Evolutionary conservation across 805 yeast species (phyloP).

Genomic region (Pichia deserticola): DNA sequence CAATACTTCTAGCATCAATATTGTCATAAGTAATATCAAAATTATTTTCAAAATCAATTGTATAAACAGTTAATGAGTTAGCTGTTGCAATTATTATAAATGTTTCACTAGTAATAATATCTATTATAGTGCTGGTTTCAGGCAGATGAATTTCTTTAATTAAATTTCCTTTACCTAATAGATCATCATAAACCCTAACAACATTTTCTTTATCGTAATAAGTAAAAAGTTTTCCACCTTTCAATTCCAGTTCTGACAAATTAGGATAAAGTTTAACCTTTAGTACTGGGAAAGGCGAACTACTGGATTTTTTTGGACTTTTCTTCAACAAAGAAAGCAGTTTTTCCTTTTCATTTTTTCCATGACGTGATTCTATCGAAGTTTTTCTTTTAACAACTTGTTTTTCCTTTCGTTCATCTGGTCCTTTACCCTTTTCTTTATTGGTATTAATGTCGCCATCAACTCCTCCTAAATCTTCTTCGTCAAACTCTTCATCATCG

Average conservation of each 20-base stretch:
- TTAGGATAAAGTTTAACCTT: background rate
- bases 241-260: slow-evolving; percentile 8
- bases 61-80: slow-evolving; percentile 12
- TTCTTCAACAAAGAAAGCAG: background rate
- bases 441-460: background rate
- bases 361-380: background rate
- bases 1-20: background rate
- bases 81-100: slow-evolving; percentile 13
- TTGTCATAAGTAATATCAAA: background rate
- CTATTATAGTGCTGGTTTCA: slow-evolving; percentile 8
- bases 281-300: background rate
- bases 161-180: slow-evolving; percentile 3
- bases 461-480: background rate
- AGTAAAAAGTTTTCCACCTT: slow-evolving; percentile 11
- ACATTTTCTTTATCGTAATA: slow-evolving; percentile 15
- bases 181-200: slow-evolving; percentile 17
- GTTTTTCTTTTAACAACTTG: background rate
- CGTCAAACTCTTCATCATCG: slow-evolving; percentile 16
- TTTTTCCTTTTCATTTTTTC: slow-evolving; percentile 2
- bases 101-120: slow-evolving; percentile 12
- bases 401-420: too few species aligned
- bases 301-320: background rate
- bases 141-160: slow-evolving; percentile 3
- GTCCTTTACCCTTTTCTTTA: too few species aligned
- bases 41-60: background rate